Percentiles rank a stretch among this genome's conserved stretches.
Evolutionary conservation across 2,329 filamentous ascomycete genomes (phyloP).

Genomic region (Fusarium lateritium): DNA sequence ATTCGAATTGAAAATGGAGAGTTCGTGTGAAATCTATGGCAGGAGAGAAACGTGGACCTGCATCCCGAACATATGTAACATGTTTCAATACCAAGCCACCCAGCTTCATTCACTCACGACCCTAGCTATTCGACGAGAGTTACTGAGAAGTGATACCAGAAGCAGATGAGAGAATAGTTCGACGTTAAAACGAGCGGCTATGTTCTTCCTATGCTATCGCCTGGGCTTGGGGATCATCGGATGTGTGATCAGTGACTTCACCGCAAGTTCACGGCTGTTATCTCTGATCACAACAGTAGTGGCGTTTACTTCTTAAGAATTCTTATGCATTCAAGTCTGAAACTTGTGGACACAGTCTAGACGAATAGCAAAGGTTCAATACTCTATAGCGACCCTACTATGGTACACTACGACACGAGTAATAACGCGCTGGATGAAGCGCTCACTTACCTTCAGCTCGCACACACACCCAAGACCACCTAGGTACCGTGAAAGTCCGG

Average conservation of each 20-base stretch:
- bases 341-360: no score
- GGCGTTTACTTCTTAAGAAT: no score
- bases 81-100: not conserved
- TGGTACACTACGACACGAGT: no score
- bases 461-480: no score
- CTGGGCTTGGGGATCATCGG: not conserved
- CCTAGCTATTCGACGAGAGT: not conserved
- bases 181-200: not conserved
- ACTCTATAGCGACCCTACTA: no score
- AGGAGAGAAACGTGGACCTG: not conserved
- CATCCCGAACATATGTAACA: not conserved
- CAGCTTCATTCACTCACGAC: not conserved
- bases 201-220: not conserved
- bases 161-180: fast-evolving
- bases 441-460: no score
- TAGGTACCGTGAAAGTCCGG: no score
- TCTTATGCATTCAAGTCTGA: no score
- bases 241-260: not conserved
- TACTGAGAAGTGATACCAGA: not conserved
- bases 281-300: fast-evolving
- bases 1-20: not conserved
- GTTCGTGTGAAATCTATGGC: fast-evolving
- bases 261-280: not conserved
- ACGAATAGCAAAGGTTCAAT: no score
- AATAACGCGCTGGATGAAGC: no score